Evolutionary conservation across 164 flowering plant genomes (phyloP), one percentile per base, ranked within the genome.

Genomic region (Stephania japonica): DNA sequence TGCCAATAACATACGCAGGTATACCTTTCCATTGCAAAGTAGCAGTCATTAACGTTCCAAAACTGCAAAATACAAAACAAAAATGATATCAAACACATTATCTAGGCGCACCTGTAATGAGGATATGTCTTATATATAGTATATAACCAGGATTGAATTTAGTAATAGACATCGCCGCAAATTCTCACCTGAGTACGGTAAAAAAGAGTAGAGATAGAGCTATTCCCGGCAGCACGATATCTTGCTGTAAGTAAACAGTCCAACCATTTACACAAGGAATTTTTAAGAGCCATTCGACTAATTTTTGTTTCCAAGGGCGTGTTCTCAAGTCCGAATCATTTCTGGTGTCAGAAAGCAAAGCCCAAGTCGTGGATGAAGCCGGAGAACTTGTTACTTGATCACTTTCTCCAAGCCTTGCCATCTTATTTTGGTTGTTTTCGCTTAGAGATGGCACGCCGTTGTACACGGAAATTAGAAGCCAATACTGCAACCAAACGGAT

Each of bases 21-120:
- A 89, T 87, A 10, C 92, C 97, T 78, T 87, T 73, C 97, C 92
- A 92, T 79, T 91, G 87, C 74, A 94, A 73, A 10, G 90, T 71
- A 66, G 97, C 98, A 0, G 95, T 91, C 98, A 94, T 94, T 77
- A 94, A 77, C 5, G 93, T 84, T 53, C 98, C 98, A 75, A 92
- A 94, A 85, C 98, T 94, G 86, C 66, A 83, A 75, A 32, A 32
- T 32, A 32, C 1, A 32, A 32, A 32, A 67, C 4, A 41, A 19
- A 69, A 11, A 23, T 11, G 27, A 9, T 21, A 4, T 43, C 71
- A 32, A 53, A 32, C 18, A 5, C 9, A 24, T 14, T 56, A n/a
- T 19, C 21, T 19, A 56, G 62, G 4, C 38, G 38, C 38, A 4
- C 19, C 21, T 16, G n/a, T 56, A 56, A 56, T 59, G 64, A n/a